Conservation (phyloP, 169 alveolate genomes). For the Babesia ovis region DNA sequence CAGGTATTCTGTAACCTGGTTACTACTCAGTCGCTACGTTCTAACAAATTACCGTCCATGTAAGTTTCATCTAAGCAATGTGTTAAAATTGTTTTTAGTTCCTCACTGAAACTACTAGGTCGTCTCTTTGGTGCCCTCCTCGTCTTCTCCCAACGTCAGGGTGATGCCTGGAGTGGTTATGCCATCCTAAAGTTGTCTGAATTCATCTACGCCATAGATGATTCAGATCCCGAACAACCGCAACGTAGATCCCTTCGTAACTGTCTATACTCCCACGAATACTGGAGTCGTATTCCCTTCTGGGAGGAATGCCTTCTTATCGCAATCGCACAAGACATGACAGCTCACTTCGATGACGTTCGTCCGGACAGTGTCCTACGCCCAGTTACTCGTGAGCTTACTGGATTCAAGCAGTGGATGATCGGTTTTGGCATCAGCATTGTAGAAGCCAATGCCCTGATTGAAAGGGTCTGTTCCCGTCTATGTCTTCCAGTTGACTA, state of each 20-base stretch:
- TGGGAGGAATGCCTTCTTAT: conserved; percentile 70
- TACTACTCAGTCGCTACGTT: conserved; percentile 5
- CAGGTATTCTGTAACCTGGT: conserved; percentile 59
- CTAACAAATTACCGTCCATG: conserved; percentile 29
- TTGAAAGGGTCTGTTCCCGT: conserved; percentile 30
- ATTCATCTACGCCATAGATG: conserved; percentile 10
- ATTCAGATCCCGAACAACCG: neutral
- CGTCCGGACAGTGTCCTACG: neutral
- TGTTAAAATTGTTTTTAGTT: neutral
- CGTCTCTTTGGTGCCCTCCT: conserved; percentile 35
- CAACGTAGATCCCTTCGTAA: conserved; percentile 8
- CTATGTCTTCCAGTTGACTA: conserved; percentile 43
- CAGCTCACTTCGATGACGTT: conserved; percentile 43
- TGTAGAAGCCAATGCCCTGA: conserved; percentile 14
- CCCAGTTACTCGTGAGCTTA: conserved; percentile 40
- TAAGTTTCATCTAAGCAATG: neutral
- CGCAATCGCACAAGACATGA: conserved; percentile 45
- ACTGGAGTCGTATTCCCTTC: conserved; percentile 57
- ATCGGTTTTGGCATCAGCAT: conserved; percentile 27
- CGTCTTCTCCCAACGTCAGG: conserved; percentile 43
- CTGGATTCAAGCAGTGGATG: conserved; percentile 47
- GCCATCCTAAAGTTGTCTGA: conserved; percentile 44
- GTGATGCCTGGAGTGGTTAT: conserved; percentile 67
- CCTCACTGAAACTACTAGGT: conserved; percentile 21
- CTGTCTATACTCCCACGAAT: conserved; percentile 33